phyloP scores from a whole-genome alignment of 192 early-diverging fungal species.

The Coemansia biformis region DNA sequence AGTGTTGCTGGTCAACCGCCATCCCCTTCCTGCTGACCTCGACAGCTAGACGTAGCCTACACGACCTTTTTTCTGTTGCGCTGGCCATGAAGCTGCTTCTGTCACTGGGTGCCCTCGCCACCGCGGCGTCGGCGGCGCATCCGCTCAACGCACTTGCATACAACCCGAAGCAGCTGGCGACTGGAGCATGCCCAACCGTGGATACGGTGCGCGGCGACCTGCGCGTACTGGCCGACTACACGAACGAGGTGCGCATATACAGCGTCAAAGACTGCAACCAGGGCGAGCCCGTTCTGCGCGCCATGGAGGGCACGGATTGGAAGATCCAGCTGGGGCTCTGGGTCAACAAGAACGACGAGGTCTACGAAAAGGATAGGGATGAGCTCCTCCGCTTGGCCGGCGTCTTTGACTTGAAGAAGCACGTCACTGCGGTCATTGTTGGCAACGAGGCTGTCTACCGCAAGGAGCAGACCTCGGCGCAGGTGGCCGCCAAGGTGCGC shows the following conservation, averaged over 20 bases:
- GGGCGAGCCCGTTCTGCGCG: conserved; percentile 56
- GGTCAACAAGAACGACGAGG: conserved; percentile 52
- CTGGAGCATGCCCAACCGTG: conserved; percentile 57
- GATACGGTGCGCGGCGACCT: conserved; percentile 58
- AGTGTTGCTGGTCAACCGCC: no score
- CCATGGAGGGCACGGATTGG: conserved; percentile 59
- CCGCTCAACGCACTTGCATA: conserved; percentile 58
- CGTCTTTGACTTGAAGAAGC: conserved; percentile 42
- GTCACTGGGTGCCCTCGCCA: conserved; percentile 19
- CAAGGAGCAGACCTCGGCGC: conserved; percentile 46
- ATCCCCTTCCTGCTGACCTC: no score
- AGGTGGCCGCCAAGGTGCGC: conserved; percentile 47
- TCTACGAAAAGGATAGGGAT: conserved; percentile 37
- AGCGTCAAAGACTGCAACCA: conserved; percentile 60
- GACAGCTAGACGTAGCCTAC: no score
- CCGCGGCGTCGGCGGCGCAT: conserved; percentile 20
- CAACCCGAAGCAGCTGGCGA: conserved; percentile 52
- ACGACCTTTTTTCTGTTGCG: no score
- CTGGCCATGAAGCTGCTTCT: conserved; percentile 29
- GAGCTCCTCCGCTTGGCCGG: conserved; percentile 43
- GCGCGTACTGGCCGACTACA: conserved; percentile 52
- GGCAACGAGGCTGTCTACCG: conserved; percentile 63
- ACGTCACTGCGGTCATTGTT: conserved; percentile 54
- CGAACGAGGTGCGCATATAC: conserved; percentile 58
- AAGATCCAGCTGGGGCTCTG: conserved; percentile 59